A percentile compares a stretch with the other conserved stretches of the same genome.
Evolutionary conservation across 768 basidiomycete species (phyloP).

Genomic region (Calocybe cyanea): DNA sequence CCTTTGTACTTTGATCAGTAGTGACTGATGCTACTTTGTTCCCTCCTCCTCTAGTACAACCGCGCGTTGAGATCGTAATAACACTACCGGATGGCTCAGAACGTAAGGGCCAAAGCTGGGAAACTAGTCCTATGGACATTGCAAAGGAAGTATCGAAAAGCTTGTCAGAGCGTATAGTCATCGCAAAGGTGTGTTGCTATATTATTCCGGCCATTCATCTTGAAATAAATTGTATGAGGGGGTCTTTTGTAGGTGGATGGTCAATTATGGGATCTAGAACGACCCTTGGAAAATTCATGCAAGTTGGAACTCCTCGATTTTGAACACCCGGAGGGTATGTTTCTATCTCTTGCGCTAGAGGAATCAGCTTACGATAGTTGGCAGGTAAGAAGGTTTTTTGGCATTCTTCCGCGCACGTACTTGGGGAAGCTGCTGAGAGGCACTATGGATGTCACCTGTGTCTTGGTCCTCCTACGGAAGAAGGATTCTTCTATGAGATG

Average conservation of each 20-base stretch:
- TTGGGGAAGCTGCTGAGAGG: conserved; percentile 93
- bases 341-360: background rate
- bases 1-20: background rate
- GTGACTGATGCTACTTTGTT: too few species aligned
- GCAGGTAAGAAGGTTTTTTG: conserved; percentile 96
- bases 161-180: conserved; percentile 85
- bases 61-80: conserved; percentile 77
- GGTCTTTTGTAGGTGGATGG: conserved; percentile 68
- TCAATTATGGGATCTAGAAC: conserved; percentile 89
- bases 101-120: conserved; percentile 86
- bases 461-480: conserved; percentile 94
- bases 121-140: conserved; percentile 89
- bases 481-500: conserved; percentile 99
- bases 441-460: conserved; percentile 98
- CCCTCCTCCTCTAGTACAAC: conserved; percentile 49
- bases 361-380: background rate
- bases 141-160: conserved; percentile 86
- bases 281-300: conserved; percentile 85
- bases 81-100: conserved; percentile 85
- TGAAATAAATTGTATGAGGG: too few species aligned
- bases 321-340: conserved; percentile 79
- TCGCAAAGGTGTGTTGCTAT: conserved; percentile 74
- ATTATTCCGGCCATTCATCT: too few species aligned
- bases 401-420: conserved; percentile 98
- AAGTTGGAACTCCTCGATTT: conserved; percentile 88